Conservation (phyloP, 2,329 filamentous ascomycete genomes). For the Phaeophleospora eucalypticola region DNA sequence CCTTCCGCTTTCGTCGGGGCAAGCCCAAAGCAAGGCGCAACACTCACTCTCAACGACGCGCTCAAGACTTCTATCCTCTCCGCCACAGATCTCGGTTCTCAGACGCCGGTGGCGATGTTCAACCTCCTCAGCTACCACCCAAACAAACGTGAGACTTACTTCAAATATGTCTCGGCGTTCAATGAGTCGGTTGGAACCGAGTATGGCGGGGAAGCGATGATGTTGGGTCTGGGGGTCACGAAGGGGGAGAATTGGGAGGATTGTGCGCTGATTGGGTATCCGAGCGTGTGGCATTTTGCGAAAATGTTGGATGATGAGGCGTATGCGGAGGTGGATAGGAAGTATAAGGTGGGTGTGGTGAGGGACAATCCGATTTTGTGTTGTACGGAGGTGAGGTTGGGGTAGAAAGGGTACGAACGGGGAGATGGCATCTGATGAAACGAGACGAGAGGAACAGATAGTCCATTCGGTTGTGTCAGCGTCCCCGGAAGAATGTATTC, state of each 20-base stretch:
- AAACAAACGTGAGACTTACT: constrained; percentile 12
- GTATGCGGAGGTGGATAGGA: constrained; percentile 23
- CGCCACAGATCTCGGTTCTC: constrained; percentile 6
- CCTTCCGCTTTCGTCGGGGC: constrained; percentile 17
- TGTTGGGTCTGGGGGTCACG: constrained; percentile 11
- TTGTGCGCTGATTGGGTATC: constrained; percentile 19
- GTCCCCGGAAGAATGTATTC: no score
- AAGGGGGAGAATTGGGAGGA: constrained; percentile 19
- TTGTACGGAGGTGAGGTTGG: constrained; percentile 17
- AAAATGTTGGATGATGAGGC: constrained; percentile 23
- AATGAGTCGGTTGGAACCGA: constrained; percentile 12
- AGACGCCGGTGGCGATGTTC: constrained; percentile 23
- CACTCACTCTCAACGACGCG: constrained; percentile 15
- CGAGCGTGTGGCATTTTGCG: constrained; percentile 24
- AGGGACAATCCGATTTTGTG: constrained; percentile 22
- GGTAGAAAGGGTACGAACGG: no score
- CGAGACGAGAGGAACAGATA: no score
- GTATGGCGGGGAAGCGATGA: constrained; percentile 16
- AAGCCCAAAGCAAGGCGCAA: constrained; percentile 16
- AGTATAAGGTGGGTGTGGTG: constrained; percentile 22
- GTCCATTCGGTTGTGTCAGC: no score
- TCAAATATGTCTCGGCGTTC: constrained; percentile 21
- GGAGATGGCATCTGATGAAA: no score
- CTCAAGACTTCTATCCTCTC: background rate
- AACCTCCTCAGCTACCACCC: constrained; percentile 21